These are phyloP conservation scores for Malus fusca DNA, from an alignment of 306 rosid genomes.

Conservation along the genomic window DNA sequence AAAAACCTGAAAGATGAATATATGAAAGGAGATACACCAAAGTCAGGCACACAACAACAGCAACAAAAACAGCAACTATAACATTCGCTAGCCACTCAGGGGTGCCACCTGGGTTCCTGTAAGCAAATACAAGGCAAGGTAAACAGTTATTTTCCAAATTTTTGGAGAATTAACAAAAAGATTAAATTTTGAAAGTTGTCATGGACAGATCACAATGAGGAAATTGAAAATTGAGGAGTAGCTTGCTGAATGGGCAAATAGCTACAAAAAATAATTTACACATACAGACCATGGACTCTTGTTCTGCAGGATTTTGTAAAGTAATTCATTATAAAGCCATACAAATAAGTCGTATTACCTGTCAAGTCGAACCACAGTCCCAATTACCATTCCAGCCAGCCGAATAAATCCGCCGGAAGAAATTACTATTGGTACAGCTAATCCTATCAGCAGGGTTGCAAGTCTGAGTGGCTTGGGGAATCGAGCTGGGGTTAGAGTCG, in stretches of 20 bases:
- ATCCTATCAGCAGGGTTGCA: slow-evolving; percentile 69
- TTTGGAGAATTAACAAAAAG: not conserved
- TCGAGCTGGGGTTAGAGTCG: slow-evolving; percentile 71
- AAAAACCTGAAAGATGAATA: slow-evolving; percentile 85
- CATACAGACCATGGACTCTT: not conserved
- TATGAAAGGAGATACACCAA: slow-evolving; percentile 86
- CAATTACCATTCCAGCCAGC: slow-evolving; percentile 55
- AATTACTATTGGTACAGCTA: slow-evolving; percentile 58
- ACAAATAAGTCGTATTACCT: slow-evolving; percentile 29
- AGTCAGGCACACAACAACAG: slow-evolving; percentile 57
- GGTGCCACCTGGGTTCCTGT: slow-evolving; percentile 85
- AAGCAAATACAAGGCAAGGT: slow-evolving; percentile 19
- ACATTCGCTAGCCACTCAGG: slow-evolving; percentile 89
- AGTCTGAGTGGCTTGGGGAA: slow-evolving; percentile 88
- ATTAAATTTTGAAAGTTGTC: not conserved
- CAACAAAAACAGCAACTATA: slow-evolving; percentile 50
- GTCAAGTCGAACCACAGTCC: slow-evolving; percentile 71
- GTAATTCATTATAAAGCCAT: too few species aligned
- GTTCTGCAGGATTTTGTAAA: not conserved
- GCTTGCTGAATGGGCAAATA: not conserved
- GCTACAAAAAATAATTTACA: not conserved
- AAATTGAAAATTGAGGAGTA: not conserved
- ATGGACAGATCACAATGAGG: not conserved
- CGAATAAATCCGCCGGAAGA: slow-evolving; percentile 72
- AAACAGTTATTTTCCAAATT: slow-evolving; percentile 3